These are phyloP conservation scores for Trypanosoma conorhini DNA, from an alignment of 208 protist species.

Conservation along the genomic window DNA sequence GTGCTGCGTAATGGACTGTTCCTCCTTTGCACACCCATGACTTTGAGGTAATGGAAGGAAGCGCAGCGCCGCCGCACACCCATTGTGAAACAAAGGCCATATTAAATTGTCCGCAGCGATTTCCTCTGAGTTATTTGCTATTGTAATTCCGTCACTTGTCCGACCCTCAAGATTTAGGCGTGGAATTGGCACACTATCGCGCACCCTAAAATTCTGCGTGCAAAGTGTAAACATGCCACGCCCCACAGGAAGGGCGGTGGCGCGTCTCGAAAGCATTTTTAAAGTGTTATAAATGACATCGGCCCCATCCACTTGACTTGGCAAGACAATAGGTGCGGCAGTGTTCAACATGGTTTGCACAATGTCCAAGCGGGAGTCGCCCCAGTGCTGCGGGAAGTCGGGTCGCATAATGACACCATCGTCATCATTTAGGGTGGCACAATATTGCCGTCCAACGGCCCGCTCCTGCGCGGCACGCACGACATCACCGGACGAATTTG, in stretches of 20 bases:
- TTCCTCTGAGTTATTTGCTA: constrained; percentile 58
- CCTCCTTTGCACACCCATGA: constrained; percentile 26
- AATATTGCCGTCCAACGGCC: constrained; percentile 46
- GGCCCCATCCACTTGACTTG: constrained; percentile 46
- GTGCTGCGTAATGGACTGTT: constrained; percentile 63
- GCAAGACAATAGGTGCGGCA: constrained; percentile 53
- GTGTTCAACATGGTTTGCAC: constrained; percentile 82
- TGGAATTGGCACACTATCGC: constrained; percentile 83
- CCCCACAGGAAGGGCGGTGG: constrained; percentile 59
- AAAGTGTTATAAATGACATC: constrained; percentile 58
- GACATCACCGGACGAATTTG: constrained; percentile 47
- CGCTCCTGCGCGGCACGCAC: constrained; percentile 63
- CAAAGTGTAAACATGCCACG: constrained; percentile 86
- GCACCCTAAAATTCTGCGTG: constrained; percentile 75
- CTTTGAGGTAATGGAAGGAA: constrained; percentile 62
- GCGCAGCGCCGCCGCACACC: constrained; percentile 78
- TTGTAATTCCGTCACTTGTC: constrained; percentile 63
- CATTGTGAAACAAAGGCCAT: constrained; percentile 87
- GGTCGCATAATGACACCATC: constrained; percentile 77
- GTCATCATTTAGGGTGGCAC: constrained; percentile 58
- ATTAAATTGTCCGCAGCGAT: constrained; percentile 37
- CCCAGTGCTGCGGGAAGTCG: constrained; percentile 74
- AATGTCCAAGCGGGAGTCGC: constrained; percentile 63
- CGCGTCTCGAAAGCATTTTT: constrained; percentile 41
- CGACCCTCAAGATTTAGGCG: constrained; percentile 63